Evolutionary conservation across 192 early-diverging fungal genomes (phyloP), one percentile per base, ranked within the genome.

Genomic region (Coemansia sp.): DNA sequence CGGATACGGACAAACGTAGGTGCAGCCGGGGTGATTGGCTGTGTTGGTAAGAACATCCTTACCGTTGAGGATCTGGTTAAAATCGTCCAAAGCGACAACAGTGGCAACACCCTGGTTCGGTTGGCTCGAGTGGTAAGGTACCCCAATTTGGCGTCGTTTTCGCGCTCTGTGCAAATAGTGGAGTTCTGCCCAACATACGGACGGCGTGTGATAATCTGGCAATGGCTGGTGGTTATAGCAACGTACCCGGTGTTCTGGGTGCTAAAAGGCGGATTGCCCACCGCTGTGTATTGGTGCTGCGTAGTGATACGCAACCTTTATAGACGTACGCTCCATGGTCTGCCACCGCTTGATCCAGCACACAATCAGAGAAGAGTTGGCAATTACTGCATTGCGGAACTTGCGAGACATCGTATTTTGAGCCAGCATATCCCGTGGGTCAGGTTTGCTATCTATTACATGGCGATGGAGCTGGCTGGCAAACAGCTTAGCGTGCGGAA

Each of bases 1-100:
- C 69, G 75, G 15, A 64, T 77, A 19, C 49, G 41, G 54, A 40
- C 61, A 6, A 77, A 71, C 47, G 61, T 59, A 4, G 69, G 75
- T 18, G 43, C 37, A 15, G 50, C 38, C 0, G 42, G 49, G 5
- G 41, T 52, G 1, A 19, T 60, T 10, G 67, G 71, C 0, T 78
- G 76, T n/a, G 26, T 58, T 2, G 71, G 62, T 0, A 47, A 3
- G 13, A 60, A 60, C 0, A 9, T 58, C 0, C n/a, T 73, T 15
- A 47, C 63, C 2, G 59, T 49, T 1, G 70, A 72, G 23, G 71
- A 78, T 9, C 44, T 73, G 47, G 48, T 78, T 8, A 40, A 9
- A 1, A 41, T 70, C 15, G 56, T 70, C 0, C 67, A 74, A 18
- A 39, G 12, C 0, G 64, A 68, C 21, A n/a, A n/a, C 6, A 79